phyloP scores from a whole-genome alignment of 495 filamentous ascomycete species.

The Trichocladium uniseriatum region DNA sequence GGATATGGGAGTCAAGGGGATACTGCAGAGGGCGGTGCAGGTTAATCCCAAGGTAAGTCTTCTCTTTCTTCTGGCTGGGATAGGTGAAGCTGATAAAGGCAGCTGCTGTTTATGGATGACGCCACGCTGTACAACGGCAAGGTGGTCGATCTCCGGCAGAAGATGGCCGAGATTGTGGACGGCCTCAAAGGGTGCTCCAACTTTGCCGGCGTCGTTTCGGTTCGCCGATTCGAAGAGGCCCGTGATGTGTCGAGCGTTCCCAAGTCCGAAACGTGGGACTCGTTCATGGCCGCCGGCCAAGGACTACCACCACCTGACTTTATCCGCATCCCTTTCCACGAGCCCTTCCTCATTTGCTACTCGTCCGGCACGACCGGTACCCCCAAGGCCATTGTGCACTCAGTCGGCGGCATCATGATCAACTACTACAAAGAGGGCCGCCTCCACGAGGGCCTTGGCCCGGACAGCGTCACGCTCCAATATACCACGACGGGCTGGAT shows the following conservation, averaged over 20 bases:
- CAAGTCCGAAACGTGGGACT: slow-evolving; percentile 40
- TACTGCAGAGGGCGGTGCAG: slow-evolving; percentile 64
- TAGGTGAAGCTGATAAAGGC: background rate
- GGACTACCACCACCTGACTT: slow-evolving; percentile 36
- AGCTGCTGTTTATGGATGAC: slow-evolving; percentile 71
- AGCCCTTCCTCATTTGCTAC: slow-evolving; percentile 66
- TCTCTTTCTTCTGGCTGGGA: background rate
- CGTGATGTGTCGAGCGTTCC: slow-evolving; percentile 50
- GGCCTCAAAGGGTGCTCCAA: slow-evolving; percentile 50
- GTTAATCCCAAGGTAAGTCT: slow-evolving; percentile 49
- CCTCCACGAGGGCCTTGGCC: slow-evolving; percentile 47
- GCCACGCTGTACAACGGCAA: slow-evolving; percentile 70
- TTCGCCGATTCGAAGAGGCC: slow-evolving; percentile 53
- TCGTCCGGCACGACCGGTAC: slow-evolving; percentile 63
- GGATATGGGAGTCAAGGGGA: slow-evolving; percentile 70
- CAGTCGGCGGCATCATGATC: slow-evolving; percentile 51
- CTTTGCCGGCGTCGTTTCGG: slow-evolving; percentile 55
- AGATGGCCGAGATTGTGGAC: slow-evolving; percentile 56
- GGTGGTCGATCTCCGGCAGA: slow-evolving; percentile 56
- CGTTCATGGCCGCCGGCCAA: slow-evolving; percentile 41
- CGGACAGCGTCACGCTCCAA: slow-evolving; percentile 44
- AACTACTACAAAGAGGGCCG: slow-evolving; percentile 51
- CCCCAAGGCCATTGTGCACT: slow-evolving; percentile 71
- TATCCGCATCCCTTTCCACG: slow-evolving; percentile 51
- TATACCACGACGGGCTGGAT: slow-evolving; percentile 72